These are phyloP conservation scores for Tardiomyces depauwii DNA, from an alignment of 1,139 yeast species.

Conservation along the genomic window DNA sequence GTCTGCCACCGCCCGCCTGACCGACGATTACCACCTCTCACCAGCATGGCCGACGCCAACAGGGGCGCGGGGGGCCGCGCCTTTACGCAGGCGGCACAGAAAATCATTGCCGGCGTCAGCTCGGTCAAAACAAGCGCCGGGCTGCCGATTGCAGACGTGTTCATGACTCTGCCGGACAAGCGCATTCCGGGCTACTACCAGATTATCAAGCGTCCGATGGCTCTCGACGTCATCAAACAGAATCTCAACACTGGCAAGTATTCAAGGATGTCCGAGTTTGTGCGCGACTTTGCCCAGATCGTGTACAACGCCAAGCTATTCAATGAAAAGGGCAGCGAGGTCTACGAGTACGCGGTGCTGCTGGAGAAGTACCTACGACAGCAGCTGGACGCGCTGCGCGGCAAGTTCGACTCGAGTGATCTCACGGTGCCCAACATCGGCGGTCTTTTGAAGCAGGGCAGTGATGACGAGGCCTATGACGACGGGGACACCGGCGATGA, in stretches of 20 bases:
- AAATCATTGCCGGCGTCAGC: slow-evolving; percentile 24
- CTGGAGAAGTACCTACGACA: slow-evolving; percentile 52
- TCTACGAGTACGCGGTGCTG: slow-evolving; percentile 60
- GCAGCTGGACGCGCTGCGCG: slow-evolving; percentile 41
- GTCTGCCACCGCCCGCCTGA: too few relatives aligned
- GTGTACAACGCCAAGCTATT: slow-evolving; percentile 84
- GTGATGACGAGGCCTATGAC: slow-evolving; percentile 15
- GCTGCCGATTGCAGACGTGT: slow-evolving; percentile 27
- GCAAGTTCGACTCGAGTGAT: slow-evolving; percentile 29
- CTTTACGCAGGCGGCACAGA: slow-evolving; percentile 9
- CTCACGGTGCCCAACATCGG: slow-evolving; percentile 47
- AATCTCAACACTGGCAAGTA: slow-evolving; percentile 45
- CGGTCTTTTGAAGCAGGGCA: slow-evolving; percentile 7
- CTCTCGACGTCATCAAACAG: slow-evolving; percentile 33
- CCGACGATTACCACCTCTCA: too few relatives aligned
- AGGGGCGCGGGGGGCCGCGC: background rate
- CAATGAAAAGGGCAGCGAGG: slow-evolving; percentile 57
- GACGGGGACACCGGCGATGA: slow-evolving; percentile 22
- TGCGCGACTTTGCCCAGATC: slow-evolving; percentile 70
- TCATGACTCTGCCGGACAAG: slow-evolving; percentile 34
- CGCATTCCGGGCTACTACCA: slow-evolving; percentile 35
- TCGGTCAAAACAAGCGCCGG: slow-evolving; percentile 12
- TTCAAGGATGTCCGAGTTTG: slow-evolving; percentile 51
- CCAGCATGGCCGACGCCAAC: background rate
- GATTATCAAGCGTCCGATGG: slow-evolving; percentile 37